Evolutionary conservation across 2,329 filamentous ascomycete species (phyloP).

Genomic region (Xylaria digitata): DNA sequence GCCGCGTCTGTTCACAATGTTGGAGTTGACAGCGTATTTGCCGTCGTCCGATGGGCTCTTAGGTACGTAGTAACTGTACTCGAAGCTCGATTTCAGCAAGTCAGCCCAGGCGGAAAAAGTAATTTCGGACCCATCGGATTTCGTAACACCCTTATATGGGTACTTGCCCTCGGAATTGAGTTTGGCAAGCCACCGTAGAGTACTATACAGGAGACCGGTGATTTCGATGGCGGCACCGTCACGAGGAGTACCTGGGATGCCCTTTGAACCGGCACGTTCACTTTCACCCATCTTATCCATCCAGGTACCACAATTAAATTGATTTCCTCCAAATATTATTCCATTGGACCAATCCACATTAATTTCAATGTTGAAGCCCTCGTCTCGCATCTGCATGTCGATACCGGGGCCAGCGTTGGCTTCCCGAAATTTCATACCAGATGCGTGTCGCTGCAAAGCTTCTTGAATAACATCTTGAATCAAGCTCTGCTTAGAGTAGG

Average conservation of each 20-base stretch:
- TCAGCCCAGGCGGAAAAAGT: slow-evolving; percentile 82
- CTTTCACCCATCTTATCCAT: slow-evolving; percentile 99
- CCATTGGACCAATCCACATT: slow-evolving; percentile 92
- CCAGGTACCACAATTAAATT: slow-evolving; percentile 97
- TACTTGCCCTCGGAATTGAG: slow-evolving; percentile 77
- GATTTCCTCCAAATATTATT: slow-evolving; percentile 92
- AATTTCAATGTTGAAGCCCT: slow-evolving; percentile 92
- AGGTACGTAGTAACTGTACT: slow-evolving; percentile 91
- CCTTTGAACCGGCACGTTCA: slow-evolving; percentile 88
- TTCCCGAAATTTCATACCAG: slow-evolving; percentile 90
- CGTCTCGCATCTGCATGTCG: slow-evolving; percentile 91
- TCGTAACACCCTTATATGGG: slow-evolving; percentile 77
- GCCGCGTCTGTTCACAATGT: slow-evolving; percentile 86
- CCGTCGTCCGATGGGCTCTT: slow-evolving; percentile 74
- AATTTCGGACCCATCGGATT: slow-evolving; percentile 68
- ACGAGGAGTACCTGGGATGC: slow-evolving; percentile 93
- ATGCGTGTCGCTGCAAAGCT: slow-evolving; percentile 89
- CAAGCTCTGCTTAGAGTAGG: slow-evolving; percentile 86
- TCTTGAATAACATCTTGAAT: slow-evolving; percentile 93
- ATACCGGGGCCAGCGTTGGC: slow-evolving; percentile 90
- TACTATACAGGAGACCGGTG: slow-evolving; percentile 91
- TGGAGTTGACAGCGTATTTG: slow-evolving; percentile 82
- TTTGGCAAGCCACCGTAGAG: slow-evolving; percentile 79
- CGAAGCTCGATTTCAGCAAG: slow-evolving; percentile 86
- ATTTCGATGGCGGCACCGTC: slow-evolving; percentile 97